These are phyloP conservation scores for Perilla frutescens DNA, from an alignment of 257 asterid species.

Conservation along the genomic window DNA sequence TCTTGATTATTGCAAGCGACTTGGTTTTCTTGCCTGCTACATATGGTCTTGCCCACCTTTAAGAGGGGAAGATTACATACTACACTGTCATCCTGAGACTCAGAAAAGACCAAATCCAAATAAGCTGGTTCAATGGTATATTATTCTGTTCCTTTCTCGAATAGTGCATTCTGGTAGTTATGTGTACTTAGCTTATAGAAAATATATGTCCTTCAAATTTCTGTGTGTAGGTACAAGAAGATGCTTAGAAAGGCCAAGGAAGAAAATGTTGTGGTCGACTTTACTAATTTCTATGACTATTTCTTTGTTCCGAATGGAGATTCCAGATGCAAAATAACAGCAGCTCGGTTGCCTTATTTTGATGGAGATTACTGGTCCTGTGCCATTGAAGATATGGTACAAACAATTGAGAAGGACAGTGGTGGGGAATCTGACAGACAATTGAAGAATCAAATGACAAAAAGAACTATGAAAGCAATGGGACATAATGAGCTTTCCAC, in stretches of 20 bases:
- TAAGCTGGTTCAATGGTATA: constrained; percentile 71
- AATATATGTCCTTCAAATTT: constrained; percentile 10
- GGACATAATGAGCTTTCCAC: constrained; percentile 53
- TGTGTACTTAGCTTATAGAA: background rate
- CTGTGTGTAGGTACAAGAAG: constrained; percentile 62
- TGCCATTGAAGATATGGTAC: constrained; percentile 55
- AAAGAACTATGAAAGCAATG: constrained; percentile 61
- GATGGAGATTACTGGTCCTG: constrained; percentile 77
- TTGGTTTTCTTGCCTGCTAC: constrained; percentile 70
- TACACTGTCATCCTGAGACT: constrained; percentile 76
- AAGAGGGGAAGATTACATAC: constrained; percentile 76
- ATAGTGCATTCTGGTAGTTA: background rate
- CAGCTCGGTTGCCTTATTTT: constrained; percentile 75
- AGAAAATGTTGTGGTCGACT: constrained; percentile 60
- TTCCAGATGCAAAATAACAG: constrained; percentile 59
- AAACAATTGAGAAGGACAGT: constrained; percentile 43
- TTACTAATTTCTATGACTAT: constrained; percentile 59
- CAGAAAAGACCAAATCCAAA: constrained; percentile 68
- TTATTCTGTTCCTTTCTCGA: background rate
- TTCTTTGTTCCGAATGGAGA: constrained; percentile 60
- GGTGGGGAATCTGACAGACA: constrained; percentile 44
- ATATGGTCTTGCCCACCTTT: constrained; percentile 89
- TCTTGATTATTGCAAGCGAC: constrained; percentile 78
- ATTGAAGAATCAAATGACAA: constrained; percentile 43
- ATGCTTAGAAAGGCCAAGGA: constrained; percentile 63